Percentiles rank a stretch among this genome's conserved stretches.
phyloP scores from a whole-genome alignment of 2,329 filamentous ascomycete species.

The Talaromyces islandicus region DNA sequence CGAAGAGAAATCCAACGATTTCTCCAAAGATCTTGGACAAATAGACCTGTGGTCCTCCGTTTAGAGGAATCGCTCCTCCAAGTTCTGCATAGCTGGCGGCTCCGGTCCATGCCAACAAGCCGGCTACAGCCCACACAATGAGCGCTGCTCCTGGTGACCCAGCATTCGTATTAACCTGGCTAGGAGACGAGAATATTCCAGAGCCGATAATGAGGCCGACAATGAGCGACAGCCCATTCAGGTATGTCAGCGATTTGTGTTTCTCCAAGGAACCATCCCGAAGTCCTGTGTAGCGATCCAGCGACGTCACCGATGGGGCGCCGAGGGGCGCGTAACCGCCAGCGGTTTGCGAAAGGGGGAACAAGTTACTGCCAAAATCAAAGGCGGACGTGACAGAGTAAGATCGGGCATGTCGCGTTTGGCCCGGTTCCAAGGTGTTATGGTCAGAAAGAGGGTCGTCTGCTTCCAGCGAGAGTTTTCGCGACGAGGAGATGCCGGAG shows the following conservation, averaged over 20 bases:
- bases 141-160: constrained; percentile 86
- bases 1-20: constrained; percentile 86
- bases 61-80: constrained; percentile 89
- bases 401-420: constrained; percentile 55
- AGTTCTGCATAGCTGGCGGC: constrained; percentile 93
- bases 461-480: constrained; percentile 79
- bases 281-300: constrained; percentile 52
- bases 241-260: constrained; percentile 89
- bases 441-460: constrained; percentile 65
- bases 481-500: constrained; percentile 87
- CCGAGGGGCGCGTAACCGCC: constrained; percentile 82
- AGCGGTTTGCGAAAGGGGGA: constrained; percentile 79
- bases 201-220: constrained; percentile 92
- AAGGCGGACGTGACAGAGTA: constrained; percentile 92
- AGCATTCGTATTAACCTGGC: constrained; percentile 84
- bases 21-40: constrained; percentile 95
- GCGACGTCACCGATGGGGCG: constrained; percentile 55
- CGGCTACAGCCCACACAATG: constrained; percentile 86
- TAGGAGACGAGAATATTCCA: constrained; percentile 91
- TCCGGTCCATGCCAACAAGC: constrained; percentile 92
- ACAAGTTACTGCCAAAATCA: constrained; percentile 89
- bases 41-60: constrained; percentile 91
- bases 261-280: constrained; percentile 83
- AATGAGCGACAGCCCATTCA: constrained; percentile 88
- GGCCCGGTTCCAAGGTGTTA: constrained; percentile 46